Conservation (phyloP, 495 filamentous ascomycete genomes). For the Letharia lupina region DNA sequence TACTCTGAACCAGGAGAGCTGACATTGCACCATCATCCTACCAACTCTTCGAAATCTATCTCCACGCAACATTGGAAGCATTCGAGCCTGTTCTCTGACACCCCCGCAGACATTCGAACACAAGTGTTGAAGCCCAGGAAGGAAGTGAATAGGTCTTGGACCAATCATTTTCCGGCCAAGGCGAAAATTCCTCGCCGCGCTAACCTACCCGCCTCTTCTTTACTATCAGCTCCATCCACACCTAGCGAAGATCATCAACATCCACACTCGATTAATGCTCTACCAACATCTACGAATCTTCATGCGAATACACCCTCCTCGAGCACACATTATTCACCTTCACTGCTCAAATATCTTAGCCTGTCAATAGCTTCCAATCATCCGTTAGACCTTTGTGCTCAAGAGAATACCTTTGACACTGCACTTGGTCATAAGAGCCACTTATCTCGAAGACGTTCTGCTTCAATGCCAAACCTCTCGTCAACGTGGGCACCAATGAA, state of each 20-base stretch:
- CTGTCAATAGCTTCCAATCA: background rate
- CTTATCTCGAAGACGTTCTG: background rate
- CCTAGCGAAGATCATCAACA: background rate
- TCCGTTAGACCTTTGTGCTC: background rate
- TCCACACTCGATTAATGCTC: background rate
- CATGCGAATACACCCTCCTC: background rate
- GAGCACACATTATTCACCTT: background rate
- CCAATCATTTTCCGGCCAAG: conserved; percentile 7
- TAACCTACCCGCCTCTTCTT: conserved; percentile 3
- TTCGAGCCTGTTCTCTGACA: background rate
- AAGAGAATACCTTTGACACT: background rate
- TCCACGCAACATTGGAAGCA: background rate
- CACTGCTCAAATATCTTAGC: background rate
- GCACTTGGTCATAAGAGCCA: background rate
- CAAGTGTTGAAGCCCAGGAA: background rate
- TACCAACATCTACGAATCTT: background rate
- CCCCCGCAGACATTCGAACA: background rate
- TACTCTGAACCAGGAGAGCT: background rate
- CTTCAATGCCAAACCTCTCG: background rate
- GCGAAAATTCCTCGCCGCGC: background rate
- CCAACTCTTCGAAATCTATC: background rate
- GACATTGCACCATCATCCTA: background rate
- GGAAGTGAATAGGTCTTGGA: conserved; percentile 12
- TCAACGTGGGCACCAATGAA: background rate
- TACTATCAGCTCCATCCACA: background rate